Evolutionary conservation across 2,329 filamentous ascomycete species (phyloP).

Genomic region (Parafenestella ontariensis): DNA sequence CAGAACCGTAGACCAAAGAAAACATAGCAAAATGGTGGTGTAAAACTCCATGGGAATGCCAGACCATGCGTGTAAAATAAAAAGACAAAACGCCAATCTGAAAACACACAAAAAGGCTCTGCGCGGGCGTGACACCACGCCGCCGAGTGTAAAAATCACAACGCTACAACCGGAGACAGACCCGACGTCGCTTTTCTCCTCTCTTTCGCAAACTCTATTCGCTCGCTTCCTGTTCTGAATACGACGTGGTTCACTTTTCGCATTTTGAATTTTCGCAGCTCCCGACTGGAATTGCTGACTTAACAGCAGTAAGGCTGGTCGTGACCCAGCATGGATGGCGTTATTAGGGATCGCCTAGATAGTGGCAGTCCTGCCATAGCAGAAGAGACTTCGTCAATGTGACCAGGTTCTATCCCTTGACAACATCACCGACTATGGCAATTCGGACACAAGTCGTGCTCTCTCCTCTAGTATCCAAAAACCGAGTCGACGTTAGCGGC

Average conservation of each 20-base stretch:
- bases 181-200: not conserved
- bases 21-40: constrained; percentile 7
- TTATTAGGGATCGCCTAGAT: not conserved
- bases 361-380: not conserved
- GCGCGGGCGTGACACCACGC: not conserved
- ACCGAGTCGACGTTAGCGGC: not conserved
- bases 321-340: not conserved
- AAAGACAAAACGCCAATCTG: not conserved
- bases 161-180: not conserved
- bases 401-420: not conserved
- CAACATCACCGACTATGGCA: not conserved
- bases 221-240: not conserved
- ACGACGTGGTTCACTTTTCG: not conserved
- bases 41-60: constrained; percentile 29
- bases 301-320: not conserved
- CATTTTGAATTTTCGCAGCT: not conserved
- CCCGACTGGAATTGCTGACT: not conserved
- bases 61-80: constrained; percentile 6
- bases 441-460: not conserved
- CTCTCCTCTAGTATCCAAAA: not conserved
- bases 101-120: not conserved
- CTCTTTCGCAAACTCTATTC: not conserved
- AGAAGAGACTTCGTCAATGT: not conserved
- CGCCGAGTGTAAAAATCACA: not conserved
- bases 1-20: constrained; percentile 2